phyloP scores from a whole-genome alignment of 2,329 filamentous ascomycete species.

The Amesomyces nigricolor region DNA sequence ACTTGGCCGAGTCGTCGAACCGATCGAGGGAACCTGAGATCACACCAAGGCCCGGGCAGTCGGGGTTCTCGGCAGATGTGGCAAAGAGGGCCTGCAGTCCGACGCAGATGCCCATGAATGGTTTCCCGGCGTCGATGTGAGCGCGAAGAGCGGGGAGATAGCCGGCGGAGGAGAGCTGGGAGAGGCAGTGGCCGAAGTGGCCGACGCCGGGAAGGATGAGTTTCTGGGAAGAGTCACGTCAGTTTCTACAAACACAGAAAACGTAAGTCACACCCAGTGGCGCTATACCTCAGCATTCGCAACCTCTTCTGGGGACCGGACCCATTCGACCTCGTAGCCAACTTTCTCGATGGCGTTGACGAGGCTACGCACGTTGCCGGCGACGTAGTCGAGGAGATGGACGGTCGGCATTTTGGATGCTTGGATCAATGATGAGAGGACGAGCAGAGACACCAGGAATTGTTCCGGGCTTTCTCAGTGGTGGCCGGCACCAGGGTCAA shows the following conservation, averaged over 20 bases:
- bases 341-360: constrained; percentile 97
- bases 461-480: neutral
- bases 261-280: neutral
- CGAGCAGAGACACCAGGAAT: neutral
- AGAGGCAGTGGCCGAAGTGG: constrained; percentile 94
- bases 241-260: neutral
- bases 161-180: constrained; percentile 72
- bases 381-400: constrained; percentile 80
- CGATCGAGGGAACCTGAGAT: constrained; percentile 66
- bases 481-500: neutral
- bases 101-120: constrained; percentile 97
- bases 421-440: neutral
- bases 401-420: constrained; percentile 62
- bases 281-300: constrained; percentile 69
- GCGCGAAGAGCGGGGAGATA: constrained; percentile 76
- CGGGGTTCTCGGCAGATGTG: constrained; percentile 72
- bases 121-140: constrained; percentile 86
- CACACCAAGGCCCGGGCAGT: constrained; percentile 67
- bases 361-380: constrained; percentile 90
- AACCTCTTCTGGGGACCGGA: constrained; percentile 78
- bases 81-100: constrained; percentile 87
- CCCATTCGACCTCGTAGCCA: constrained; percentile 89
- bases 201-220: constrained; percentile 94
- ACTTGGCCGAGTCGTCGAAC: constrained; percentile 73
- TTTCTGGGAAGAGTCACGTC: constrained; percentile 49